Evolutionary conservation across 257 asterid species (phyloP), one percentile per base, ranked within the genome.

Genomic region (Coffea canephora): DNA sequence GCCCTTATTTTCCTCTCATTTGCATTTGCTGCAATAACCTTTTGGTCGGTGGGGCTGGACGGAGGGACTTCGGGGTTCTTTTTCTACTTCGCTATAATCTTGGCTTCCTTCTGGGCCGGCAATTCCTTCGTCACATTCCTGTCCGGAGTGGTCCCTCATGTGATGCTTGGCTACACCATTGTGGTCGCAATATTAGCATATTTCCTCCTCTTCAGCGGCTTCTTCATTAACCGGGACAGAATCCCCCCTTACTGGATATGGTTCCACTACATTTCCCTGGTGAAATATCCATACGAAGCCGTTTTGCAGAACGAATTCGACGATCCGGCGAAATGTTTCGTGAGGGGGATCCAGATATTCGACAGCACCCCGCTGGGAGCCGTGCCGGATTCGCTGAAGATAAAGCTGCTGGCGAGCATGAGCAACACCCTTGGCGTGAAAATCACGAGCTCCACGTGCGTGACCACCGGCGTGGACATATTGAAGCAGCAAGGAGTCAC

Each of bases 171-270:
- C 1, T 93, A 93, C 92, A 89, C 91, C 0, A 89, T 93, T 3
- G 93, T 90, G 1, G 94, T 93, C 0, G 97, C 97, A 1, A 87
- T 90, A 1, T 77, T 93, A 3, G 94, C 98, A 2, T 91, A 93
- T 27, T 93, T 90, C 78, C 81, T 93, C 2, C 91, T 91, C 1
- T 91, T 93, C 91, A 87, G 92, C 14, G 98, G 98, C 0, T 94
- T 94, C 88, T 94, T 91, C 89, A 92, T 94, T 78, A 92, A 73
- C 71, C 86, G 97, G 0, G 94, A 93, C 34, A 81, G 98, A 0
- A 94, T 94, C 68, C 98, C 98, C 0, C 68, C 85, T 1, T 92
- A 94, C 77, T 94, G 97, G 98, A 94, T 94, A 7, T 94, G 98
- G 98, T 94, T 94, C 74, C 98, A 94, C 46, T 94, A 92, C 82